These are phyloP conservation scores for Seiridium unicorne DNA, from an alignment of 2,329 filamentous ascomycete genomes.

Conservation along the genomic window DNA sequence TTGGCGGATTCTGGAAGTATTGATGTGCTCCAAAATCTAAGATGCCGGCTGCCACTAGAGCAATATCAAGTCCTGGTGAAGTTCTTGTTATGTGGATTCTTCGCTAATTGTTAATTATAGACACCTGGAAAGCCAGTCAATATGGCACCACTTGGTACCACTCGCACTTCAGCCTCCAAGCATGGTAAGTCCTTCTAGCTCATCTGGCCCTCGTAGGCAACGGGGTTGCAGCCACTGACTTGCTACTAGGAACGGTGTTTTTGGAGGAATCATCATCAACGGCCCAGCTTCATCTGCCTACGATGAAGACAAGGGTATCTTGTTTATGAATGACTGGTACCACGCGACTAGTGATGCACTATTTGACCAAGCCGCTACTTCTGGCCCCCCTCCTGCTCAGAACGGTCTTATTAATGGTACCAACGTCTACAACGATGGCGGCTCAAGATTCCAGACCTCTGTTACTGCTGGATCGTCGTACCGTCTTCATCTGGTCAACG, in stretches of 20 bases:
- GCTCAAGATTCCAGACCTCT: slow-evolving; percentile 32
- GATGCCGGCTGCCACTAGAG: no score
- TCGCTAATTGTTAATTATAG: not conserved
- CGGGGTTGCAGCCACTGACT: not conserved
- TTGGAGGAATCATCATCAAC: slow-evolving; percentile 60
- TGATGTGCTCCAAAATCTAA: no score
- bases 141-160: slow-evolving; percentile 61
- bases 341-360: slow-evolving; percentile 41
- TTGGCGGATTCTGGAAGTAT: no score
- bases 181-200: slow-evolving; percentile 20
- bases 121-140: slow-evolving; percentile 15
- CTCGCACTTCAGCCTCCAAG: slow-evolving; percentile 51
- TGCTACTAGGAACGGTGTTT: slow-evolving; percentile 47
- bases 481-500: slow-evolving; percentile 44
- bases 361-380: slow-evolving; percentile 21
- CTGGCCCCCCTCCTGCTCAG: slow-evolving; percentile 35
- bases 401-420: slow-evolving; percentile 38
- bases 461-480: slow-evolving; percentile 42
- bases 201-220: not conserved
- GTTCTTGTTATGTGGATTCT: not conserved
- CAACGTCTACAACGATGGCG: slow-evolving; percentile 32
- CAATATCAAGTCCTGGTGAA: no score
- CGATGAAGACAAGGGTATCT: slow-evolving; percentile 60
- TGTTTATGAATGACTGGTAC: slow-evolving; percentile 61
- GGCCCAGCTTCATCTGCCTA: slow-evolving; percentile 59